These are phyloP conservation scores for Lathyrus aphaca DNA, from an alignment of 306 rosid species.

Conservation along the genomic window DNA sequence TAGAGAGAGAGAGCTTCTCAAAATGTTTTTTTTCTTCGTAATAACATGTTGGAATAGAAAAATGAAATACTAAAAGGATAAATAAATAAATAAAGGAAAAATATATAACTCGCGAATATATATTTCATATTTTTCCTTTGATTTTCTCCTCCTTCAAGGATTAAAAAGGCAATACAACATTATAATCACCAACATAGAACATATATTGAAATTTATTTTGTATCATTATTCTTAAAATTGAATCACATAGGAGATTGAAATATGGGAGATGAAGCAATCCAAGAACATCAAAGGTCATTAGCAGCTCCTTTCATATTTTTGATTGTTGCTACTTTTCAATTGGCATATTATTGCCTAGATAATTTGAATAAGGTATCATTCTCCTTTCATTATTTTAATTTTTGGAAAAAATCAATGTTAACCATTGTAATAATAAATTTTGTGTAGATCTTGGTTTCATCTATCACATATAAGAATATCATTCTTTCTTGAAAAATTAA, in stretches of 20 bases:
- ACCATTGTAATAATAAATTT: not conserved
- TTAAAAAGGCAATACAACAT: not conserved
- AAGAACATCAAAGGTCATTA: constrained; percentile 41
- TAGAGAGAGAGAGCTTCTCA: too few relatives aligned
- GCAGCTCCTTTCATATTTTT: constrained; percentile 62
- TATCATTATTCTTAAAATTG: constrained; percentile 3
- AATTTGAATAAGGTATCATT: constrained; percentile 50
- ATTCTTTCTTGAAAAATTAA: not conserved
- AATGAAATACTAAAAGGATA: too few relatives aligned
- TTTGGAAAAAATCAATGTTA: not conserved
- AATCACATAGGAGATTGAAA: constrained; percentile 24
- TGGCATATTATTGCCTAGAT: constrained; percentile 50
- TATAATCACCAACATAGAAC: not conserved
- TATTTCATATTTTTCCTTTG: not conserved
- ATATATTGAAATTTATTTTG: not conserved
- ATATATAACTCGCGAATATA: too few relatives aligned
- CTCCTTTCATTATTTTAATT: not conserved
- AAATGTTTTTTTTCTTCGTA: too few relatives aligned
- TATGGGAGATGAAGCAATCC: constrained; percentile 45
- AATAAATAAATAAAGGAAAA: too few relatives aligned
- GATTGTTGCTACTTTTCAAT: constrained; percentile 56
- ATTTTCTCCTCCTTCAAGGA: not conserved
- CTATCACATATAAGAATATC: not conserved
- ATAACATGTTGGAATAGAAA: too few relatives aligned
- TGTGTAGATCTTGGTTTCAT: not conserved